Evolutionary conservation across 371 early-diverging fungal species (phyloP).

Genomic region (Mortierella sp.): DNA sequence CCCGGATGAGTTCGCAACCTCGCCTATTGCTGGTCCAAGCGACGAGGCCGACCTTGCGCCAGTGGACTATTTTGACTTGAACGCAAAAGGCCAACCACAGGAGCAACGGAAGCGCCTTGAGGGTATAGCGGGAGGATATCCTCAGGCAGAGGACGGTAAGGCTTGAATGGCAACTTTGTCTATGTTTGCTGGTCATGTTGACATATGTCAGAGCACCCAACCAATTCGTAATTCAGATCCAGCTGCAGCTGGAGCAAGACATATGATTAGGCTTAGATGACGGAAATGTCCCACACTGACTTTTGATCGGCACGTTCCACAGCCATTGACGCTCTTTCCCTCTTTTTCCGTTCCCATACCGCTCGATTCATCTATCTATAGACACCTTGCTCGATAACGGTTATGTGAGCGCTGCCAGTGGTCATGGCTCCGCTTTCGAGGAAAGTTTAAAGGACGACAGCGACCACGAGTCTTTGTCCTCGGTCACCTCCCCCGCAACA

Average conservation of each 20-base stretch:
- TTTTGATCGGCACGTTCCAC: neutral
- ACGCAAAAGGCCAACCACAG: slow-evolving; percentile 15
- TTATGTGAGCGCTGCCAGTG: slow-evolving; percentile 57
- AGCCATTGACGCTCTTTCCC: slow-evolving; percentile 1
- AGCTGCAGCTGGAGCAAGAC: slow-evolving; percentile 12
- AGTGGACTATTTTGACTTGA: slow-evolving; percentile 52
- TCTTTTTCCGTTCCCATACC: neutral
- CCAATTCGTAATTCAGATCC: slow-evolving; percentile 37
- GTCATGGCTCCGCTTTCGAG: slow-evolving; percentile 55
- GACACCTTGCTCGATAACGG: slow-evolving; percentile 44
- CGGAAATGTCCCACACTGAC: neutral
- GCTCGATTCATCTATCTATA: slow-evolving; percentile 19
- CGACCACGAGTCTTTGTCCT: slow-evolving; percentile 37
- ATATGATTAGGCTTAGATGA: slow-evolving; percentile 5
- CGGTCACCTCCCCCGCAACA: slow-evolving; percentile 14
- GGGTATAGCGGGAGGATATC: slow-evolving; percentile 15
- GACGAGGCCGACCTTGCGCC: slow-evolving; percentile 30
- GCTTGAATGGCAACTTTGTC: neutral
- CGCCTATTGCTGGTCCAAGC: slow-evolving; percentile 81
- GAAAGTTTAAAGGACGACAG: slow-evolving; percentile 52
- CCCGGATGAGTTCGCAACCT: slow-evolving; percentile 91
- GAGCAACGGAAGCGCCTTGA: slow-evolving; percentile 1
- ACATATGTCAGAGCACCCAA: slow-evolving; percentile 40
- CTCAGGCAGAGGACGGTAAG: slow-evolving; percentile 38
- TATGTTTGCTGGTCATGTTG: too few relatives aligned